Base-by-base conservation (phyloP, 2,329 filamentous ascomycete species). In the Ascochyta clinopodiicola region DNA sequence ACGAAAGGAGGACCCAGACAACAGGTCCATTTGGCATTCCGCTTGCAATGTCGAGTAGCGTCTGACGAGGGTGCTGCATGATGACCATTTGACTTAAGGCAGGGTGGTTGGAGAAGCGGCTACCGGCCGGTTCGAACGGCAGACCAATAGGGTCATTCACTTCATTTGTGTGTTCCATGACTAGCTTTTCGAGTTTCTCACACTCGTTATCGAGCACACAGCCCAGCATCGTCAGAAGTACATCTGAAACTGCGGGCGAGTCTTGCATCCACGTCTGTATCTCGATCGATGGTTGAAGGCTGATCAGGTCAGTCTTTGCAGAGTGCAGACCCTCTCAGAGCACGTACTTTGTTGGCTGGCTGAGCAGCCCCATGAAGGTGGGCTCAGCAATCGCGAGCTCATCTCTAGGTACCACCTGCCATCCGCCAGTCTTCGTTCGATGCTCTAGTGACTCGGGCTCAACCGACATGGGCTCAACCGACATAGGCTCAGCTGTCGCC, bases 91-190 rank as follows among this genome's bases (percentile, higher is more conserved):
- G 25, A 8, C 43, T 60, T 21, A 73, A 57, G 2, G 62, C 64
- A 4, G 66, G 64, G 40, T 74, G 69, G 17, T 62, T 57, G 35
- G 62, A 66, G 40, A 73, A 72, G 3, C 61, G 61, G 15, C 63
- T 60, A 12, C 29, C 60, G 25, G 59, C 54, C 9, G 44, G 40
- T 6, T 70, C 66, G 31, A 75, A 73, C 7, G 66, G 69, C 29
- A 70, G 22, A 2, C 72, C 73, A 3, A 75, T 59, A 0, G 69
- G 66, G 15, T 69, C 56, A 10, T 75, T 74, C n/a, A 73, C 43
- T 24, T 65, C 60, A 27, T 64, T 56, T 7, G 60, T 53, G 35
- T 72, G 59, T 6, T 62, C 54, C 31, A 68, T 24, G n/a, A 73
- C 39, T 1, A 73, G 53, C 7, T 56, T 49, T 39, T 74, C 71